Evolutionary conservation across 352 stramenopile species (phyloP).

Genomic region (Phytophthora ramorum): DNA sequence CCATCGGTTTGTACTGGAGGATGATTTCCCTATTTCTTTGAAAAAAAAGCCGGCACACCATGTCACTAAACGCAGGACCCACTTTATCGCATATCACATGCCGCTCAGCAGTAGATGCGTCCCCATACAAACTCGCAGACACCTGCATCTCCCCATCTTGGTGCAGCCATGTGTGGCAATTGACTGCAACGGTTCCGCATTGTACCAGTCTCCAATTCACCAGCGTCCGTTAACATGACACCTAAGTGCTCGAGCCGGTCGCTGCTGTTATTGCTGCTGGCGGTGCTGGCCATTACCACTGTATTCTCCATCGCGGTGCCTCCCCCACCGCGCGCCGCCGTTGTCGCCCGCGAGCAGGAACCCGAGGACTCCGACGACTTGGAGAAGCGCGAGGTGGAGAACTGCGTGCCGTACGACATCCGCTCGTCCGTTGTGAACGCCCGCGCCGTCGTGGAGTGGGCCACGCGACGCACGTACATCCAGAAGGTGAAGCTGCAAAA

Average conservation of each 20-base stretch:
- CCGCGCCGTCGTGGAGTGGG: conserved; percentile 72
- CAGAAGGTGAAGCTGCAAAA: conserved; percentile 62
- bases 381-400: conserved; percentile 83
- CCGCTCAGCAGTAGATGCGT: conserved; percentile 7
- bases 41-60: neutral
- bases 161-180: conserved; percentile 2
- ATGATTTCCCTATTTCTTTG: conserved; percentile 3
- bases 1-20: neutral
- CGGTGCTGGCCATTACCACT: neutral
- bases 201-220: conserved; percentile 19
- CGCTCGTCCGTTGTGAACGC: conserved; percentile 67
- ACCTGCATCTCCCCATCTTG: conserved; percentile 14
- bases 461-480: conserved; percentile 77
- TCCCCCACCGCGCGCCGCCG: conserved; percentile 12
- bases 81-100: neutral
- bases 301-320: neutral
- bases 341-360: conserved; percentile 41
- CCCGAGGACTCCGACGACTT: conserved; percentile 65
- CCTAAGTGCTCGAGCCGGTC: neutral
- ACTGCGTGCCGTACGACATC: conserved; percentile 86
- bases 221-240: conserved; percentile 6
- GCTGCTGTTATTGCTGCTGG: conserved; percentile 15
- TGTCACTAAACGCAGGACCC: conserved; percentile 7
- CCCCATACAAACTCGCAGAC: conserved; percentile 7
- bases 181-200: neutral